Percentiles rank a stretch among this genome's conserved stretches.
These are phyloP conservation scores for Xerocomellus chrysenteron DNA, from an alignment of 768 basidiomycete genomes.

Conservation along the genomic window DNA sequence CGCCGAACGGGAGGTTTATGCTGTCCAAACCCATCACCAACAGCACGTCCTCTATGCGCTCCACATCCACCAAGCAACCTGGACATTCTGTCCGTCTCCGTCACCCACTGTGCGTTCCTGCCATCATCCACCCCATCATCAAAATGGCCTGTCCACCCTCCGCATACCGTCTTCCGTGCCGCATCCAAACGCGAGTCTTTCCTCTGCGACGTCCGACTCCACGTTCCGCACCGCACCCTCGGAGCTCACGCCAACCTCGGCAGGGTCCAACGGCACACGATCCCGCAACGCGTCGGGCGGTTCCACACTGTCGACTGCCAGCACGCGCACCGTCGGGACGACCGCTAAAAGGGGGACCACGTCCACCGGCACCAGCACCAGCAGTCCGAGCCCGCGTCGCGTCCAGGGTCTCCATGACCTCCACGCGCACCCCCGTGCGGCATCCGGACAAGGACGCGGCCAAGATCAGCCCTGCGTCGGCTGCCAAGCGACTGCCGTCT, in stretches of 20 bases:
- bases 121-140: slow-evolving; percentile 17
- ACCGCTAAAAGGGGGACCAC: slow-evolving; percentile 11
- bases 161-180: slow-evolving; percentile 29
- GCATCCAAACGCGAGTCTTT: slow-evolving; percentile 30
- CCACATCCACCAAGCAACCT: slow-evolving; percentile 18
- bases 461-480: slow-evolving; percentile 24
- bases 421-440: slow-evolving; percentile 25
- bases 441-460: slow-evolving; percentile 23
- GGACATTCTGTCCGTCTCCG: slow-evolving; percentile 16
- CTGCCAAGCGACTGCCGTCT: slow-evolving; percentile 21
- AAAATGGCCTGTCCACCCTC: slow-evolving; percentile 27
- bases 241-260: slow-evolving; percentile 31
- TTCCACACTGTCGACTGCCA: slow-evolving; percentile 30
- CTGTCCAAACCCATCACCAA: slow-evolving; percentile 29
- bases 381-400: slow-evolving; percentile 21
- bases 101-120: slow-evolving; percentile 27
- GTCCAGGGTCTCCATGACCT: slow-evolving; percentile 27
- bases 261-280: slow-evolving; percentile 22
- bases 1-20: slow-evolving; percentile 22
- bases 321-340: slow-evolving; percentile 33
- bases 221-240: slow-evolving; percentile 34
- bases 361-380: neutral
- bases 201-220: slow-evolving; percentile 31
- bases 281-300: slow-evolving; percentile 31
- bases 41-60: slow-evolving; percentile 24